Percentiles rank a stretch among this genome's conserved stretches.
Conservation (phyloP, 1,139 yeast species). For the Hanseniaspora gamundiae region DNA sequence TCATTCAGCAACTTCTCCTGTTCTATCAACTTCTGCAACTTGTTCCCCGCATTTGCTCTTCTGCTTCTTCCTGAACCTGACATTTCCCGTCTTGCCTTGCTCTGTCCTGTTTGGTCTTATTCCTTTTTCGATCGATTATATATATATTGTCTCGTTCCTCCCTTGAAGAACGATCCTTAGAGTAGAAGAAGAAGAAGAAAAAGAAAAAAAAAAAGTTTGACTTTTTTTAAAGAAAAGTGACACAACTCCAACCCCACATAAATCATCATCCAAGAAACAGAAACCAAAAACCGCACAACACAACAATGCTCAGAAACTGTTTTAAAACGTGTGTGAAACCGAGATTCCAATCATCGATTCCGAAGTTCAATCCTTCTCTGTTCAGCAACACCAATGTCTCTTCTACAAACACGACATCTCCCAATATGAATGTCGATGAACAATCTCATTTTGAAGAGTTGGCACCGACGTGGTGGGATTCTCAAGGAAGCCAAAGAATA, state of each 20-base stretch:
- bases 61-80: conserved; percentile 50
- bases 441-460: conserved; percentile 69
- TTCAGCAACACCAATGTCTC: neutral
- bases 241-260: neutral
- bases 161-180: neutral
- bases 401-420: neutral
- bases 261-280: neutral
- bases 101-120: neutral
- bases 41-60: conserved; percentile 84
- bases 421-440: conserved; percentile 32
- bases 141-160: neutral
- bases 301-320: neutral
- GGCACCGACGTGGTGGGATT: conserved; percentile 95
- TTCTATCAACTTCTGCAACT: conserved; percentile 60
- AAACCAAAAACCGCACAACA: neutral
- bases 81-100: neutral
- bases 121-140: neutral
- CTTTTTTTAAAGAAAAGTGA: neutral
- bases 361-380: neutral
- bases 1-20: conserved; percentile 39
- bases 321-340: neutral
- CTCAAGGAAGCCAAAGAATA: conserved; percentile 82
- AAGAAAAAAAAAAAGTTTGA: neutral
- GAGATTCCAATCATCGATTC: neutral
- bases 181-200: neutral